Base-by-base conservation (phyloP, 1,139 yeast species). In the Magnusiomyces suaveolens region DNA sequence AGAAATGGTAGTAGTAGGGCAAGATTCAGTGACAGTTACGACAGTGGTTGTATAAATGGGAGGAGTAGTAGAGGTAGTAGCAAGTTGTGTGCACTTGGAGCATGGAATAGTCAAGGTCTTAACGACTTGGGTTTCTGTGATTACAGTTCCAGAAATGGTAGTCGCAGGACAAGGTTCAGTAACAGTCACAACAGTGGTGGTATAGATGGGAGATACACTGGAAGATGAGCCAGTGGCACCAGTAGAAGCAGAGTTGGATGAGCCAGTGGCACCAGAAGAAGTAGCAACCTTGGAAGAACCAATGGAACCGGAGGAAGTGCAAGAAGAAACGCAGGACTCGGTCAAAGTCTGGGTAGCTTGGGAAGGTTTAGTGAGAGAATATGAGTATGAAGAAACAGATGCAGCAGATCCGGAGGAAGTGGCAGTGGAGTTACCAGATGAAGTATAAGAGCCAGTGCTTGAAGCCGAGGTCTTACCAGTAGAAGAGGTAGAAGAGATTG, bases 361-460 rank as follows among this genome's bases (percentile, higher is more conserved):
- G 43, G 33, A 33, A 41, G 38, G 23, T 41, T 18, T 12, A 23
- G 26, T 32, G 29, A 48, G 18, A 36, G 49, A 23, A 14, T 26
- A 25, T 23, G 26, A 6, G n/a, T 14, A 21, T n/a, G 26, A 6
- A 6, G 43, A 47, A 29, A 48, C 43, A 4, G 56, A 53, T 26
- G 41, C 33, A 18, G 50, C 46, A n/a, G 51, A 14, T 2, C 51
- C 43, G 20, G 56, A 50, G 20, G 29, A 29, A 23, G 8, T n/a
- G n/a, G n/a, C n/a, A n/a, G n/a, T n/a, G n/a, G n/a, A n/a, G n/a
- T n/a, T n/a, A n/a, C n/a, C n/a, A n/a, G n/a, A n/a, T n/a, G n/a
- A n/a, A n/a, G n/a, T n/a, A n/a, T n/a, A n/a, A n/a, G n/a, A n/a
- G n/a, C n/a, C n/a, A n/a, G n/a, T n/a, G n/a, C n/a, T n/a, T n/a